phyloP scores from a whole-genome alignment of 2,329 filamentous ascomycete species.

The Trichophyton mentagrophytes region DNA sequence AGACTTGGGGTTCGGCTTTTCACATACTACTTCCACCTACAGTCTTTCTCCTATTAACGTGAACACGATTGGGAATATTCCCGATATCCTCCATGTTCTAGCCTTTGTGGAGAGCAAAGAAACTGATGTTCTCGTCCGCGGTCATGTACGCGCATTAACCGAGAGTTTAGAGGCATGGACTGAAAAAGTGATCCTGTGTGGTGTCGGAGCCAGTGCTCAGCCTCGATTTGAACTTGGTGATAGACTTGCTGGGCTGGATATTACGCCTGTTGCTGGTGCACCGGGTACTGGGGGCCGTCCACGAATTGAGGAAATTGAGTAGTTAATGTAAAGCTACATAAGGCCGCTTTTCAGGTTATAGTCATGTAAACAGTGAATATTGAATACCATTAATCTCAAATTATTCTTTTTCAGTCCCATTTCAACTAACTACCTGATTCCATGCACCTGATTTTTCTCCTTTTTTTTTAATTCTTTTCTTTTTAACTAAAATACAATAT shows the following conservation, averaged over 20 bases:
- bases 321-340: not conserved
- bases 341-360: not conserved
- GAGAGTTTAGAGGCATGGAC: constrained; percentile 33
- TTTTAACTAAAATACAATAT: not conserved
- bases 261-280: constrained; percentile 21
- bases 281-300: constrained; percentile 16
- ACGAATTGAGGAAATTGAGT: constrained; percentile 34
- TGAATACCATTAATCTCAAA: not conserved
- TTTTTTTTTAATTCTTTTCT: not conserved
- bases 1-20: constrained; percentile 30
- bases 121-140: constrained; percentile 28
- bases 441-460: not conserved
- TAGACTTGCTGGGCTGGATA: constrained; percentile 26
- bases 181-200: constrained; percentile 31
- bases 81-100: constrained; percentile 26
- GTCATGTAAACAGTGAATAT: not conserved
- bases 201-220: constrained; percentile 14
- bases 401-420: not conserved
- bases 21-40: constrained; percentile 8
- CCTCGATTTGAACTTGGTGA: constrained; percentile 25
- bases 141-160: constrained; percentile 28
- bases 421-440: not conserved
- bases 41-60: constrained; percentile 2
- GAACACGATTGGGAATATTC: constrained; percentile 27
- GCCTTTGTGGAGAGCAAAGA: constrained; percentile 28